Evolutionary conservation across 1,284 basidiomycete genomes (phyloP), one percentile per base, ranked within the genome.

Genomic region (Tremellales sp.): DNA sequence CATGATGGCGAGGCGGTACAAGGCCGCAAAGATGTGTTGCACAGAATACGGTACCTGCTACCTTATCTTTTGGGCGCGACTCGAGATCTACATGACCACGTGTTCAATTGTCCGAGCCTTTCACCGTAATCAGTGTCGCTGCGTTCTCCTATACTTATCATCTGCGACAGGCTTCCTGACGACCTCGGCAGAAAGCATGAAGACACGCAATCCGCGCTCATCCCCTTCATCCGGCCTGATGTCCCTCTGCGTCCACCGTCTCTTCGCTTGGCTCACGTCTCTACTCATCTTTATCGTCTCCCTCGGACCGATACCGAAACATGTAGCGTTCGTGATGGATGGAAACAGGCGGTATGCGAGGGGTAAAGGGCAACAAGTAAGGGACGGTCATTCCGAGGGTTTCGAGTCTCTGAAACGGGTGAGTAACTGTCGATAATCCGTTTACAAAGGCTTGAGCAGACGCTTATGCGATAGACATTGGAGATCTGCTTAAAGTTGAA

Each of bases 311-410:
- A 79, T 96, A 19, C 96, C 96, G 0, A 74, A 79, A 37, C 96
- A 99, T 77, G 82, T 98, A 37, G 93, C 88, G 2, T 94, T 99
- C 68, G 87, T 97, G 31, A 96, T 99, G 91, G 96, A 99, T 64
- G 96, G 96, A 4, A 99, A 98, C 72, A 79, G 96, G 45, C 80
- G 96, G 4, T 97, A 89, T 68, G 94, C 96, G 0, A 80, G 87
- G n/a, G 77, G 72, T 56, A 77, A 81, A 19, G 81, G 84, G 5
- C 80, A 83, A 66, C 72, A 80, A 26, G 80, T 89, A 8, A 75
- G 78, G 27, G 78, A 88, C 52, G 94, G 96, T 1, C 96, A 99
- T 72, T 76, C 80, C 4, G 84, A 85, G 43, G 96, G 96, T 0
- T 97, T 92, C 69, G 75, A 83, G 42, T 85, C 89, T 4, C 75